Conservation (phyloP, 208 protist genomes). For the Leishmania mexicana region DNA sequence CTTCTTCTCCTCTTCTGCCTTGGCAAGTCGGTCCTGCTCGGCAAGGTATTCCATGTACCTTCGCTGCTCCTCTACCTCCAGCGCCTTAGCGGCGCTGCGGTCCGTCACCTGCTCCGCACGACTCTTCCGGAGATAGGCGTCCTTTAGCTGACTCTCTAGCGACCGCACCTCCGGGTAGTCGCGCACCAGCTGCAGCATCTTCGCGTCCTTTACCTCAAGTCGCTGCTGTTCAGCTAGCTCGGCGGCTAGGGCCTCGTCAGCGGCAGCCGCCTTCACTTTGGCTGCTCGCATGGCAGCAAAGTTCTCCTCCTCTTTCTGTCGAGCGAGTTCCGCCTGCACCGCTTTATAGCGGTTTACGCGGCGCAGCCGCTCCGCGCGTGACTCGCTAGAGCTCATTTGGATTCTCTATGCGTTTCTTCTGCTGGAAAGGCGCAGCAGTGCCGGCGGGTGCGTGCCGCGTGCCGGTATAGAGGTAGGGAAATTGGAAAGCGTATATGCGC, state of each 20-base stretch:
- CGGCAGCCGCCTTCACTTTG: conserved; percentile 50
- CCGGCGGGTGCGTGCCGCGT: not conserved
- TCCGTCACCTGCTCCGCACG: conserved; percentile 78
- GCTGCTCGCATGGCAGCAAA: conserved; percentile 54
- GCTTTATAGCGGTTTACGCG: conserved; percentile 87
- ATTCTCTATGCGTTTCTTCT: not conserved
- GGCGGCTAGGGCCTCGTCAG: conserved; percentile 75
- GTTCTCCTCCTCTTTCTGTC: conserved; percentile 74
- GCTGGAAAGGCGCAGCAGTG: not conserved
- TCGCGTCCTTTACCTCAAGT: conserved; percentile 72
- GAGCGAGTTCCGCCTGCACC: conserved; percentile 82
- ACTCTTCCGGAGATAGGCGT: conserved; percentile 79
- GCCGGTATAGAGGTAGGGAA: not conserved
- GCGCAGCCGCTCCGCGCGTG: conserved; percentile 80
- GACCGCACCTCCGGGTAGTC: conserved; percentile 83
- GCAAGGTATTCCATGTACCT: conserved; percentile 61
- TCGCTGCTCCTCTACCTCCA: conserved; percentile 59
- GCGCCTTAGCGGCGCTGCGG: conserved; percentile 35
- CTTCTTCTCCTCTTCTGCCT: conserved; percentile 63
- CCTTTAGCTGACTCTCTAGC: conserved; percentile 69
- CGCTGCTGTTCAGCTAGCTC: conserved; percentile 82
- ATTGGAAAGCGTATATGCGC: not conserved
- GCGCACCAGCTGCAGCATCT: conserved; percentile 88
- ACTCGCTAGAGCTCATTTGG: conserved; percentile 39
- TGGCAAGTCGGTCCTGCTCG: conserved; percentile 49